Evolutionary conservation across 2,329 filamentous ascomycete genomes (phyloP).

Genomic region (Aspergillus sp.): DNA sequence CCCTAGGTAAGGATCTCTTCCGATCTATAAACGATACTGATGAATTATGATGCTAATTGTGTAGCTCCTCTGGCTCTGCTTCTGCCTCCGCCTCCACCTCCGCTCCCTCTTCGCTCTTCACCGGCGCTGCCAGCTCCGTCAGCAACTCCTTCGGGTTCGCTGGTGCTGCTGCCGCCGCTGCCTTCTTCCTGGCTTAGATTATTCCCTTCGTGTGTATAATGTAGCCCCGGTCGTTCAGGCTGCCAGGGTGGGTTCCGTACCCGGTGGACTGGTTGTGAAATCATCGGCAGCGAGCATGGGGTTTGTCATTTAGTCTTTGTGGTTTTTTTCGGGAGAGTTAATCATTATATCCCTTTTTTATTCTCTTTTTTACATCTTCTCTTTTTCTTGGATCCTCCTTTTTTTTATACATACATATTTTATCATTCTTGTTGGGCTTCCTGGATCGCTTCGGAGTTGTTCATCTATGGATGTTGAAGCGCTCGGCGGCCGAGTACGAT

Average conservation of each 20-base stretch:
- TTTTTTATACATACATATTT: conserved; percentile 3
- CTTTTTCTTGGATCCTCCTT: not conserved
- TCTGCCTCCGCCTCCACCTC: conserved; percentile 12
- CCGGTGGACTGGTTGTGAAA: conserved; percentile 2
- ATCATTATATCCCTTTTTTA: conserved; percentile 12
- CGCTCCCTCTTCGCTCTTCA: conserved; percentile 15
- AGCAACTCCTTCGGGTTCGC: conserved; percentile 22
- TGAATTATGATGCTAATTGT: conserved; percentile 2
- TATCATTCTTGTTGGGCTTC: conserved; percentile 8
- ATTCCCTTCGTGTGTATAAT: conserved; percentile 20
- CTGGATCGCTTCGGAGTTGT: conserved; percentile 16
- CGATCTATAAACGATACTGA: not conserved
- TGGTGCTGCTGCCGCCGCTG: conserved; percentile 23
- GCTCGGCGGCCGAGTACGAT: conserved; percentile 19
- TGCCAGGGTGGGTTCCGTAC: conserved; percentile 1
- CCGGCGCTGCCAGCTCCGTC: conserved; percentile 23
- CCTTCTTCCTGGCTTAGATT: conserved; percentile 28
- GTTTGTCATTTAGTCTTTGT: conserved; percentile 15
- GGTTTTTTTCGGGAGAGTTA: conserved; percentile 13
- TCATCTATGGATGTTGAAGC: conserved; percentile 11
- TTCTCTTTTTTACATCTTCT: conserved; percentile 7
- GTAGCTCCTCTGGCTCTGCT: conserved; percentile 10
- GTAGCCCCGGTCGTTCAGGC: conserved; percentile 16
- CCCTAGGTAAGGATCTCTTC: conserved; percentile 11
- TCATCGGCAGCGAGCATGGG: conserved; percentile 4